phyloP scores from a whole-genome alignment of 192 early-diverging fungal species.

The Radiomyces spectabilis region DNA sequence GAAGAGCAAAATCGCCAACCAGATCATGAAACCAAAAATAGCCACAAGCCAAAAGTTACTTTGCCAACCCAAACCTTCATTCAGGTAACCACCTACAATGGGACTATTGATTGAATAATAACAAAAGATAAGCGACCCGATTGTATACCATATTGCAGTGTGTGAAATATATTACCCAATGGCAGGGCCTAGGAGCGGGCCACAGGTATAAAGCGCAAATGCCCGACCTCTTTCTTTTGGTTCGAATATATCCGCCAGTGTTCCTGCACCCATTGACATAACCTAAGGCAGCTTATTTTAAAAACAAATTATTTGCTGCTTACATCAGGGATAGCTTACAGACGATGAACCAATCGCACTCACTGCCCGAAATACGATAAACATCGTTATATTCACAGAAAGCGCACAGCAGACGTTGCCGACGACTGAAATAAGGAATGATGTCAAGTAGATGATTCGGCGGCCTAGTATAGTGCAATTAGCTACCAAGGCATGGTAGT shows the following conservation, averaged over 20 bases:
- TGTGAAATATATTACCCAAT: constrained; percentile 21
- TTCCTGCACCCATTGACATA: constrained; percentile 29
- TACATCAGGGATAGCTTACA: background rate
- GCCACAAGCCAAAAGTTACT: constrained; percentile 15
- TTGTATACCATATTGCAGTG: background rate
- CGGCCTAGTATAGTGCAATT: too few relatives aligned
- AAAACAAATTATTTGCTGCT: background rate
- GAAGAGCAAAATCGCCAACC: constrained; percentile 7
- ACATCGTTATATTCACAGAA: constrained; percentile 8
- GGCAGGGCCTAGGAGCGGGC: constrained; percentile 21
- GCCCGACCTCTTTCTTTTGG: constrained; percentile 23
- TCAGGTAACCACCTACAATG: constrained; percentile 17
- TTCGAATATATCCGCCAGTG: constrained; percentile 24
- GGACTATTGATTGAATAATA: background rate
- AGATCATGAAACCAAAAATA: background rate
- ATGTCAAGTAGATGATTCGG: constrained; percentile 13
- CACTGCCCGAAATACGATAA: constrained; percentile 10
- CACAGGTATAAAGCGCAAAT: constrained; percentile 16
- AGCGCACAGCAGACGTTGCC: constrained; percentile 8
- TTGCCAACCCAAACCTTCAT: constrained; percentile 14
- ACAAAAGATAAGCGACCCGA: background rate
- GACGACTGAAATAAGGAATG: constrained; percentile 10
- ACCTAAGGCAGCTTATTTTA: constrained; percentile 11
- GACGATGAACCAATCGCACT: constrained; percentile 5
- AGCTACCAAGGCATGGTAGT: too few relatives aligned